phyloP scores from a whole-genome alignment of 78 protist genomes.

The Monocercomonoides exilis region DNA sequence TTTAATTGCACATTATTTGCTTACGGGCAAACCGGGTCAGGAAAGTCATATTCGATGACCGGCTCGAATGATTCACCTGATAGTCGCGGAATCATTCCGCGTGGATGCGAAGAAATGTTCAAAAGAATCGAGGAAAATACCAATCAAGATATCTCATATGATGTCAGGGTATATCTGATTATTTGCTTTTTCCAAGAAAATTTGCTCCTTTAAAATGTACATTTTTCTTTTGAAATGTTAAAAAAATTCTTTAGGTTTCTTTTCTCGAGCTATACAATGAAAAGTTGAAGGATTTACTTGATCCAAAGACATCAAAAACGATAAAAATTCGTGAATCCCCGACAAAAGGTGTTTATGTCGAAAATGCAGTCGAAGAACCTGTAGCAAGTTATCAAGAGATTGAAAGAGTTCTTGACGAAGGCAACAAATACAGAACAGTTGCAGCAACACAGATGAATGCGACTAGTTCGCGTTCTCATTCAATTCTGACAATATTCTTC shows the following conservation, averaged over 20 bases:
- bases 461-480: conserved; percentile 62
- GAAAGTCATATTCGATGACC: conserved; percentile 43
- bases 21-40: conserved; percentile 59
- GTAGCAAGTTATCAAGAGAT: too few relatives aligned
- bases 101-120: conserved; percentile 38
- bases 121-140: neutral
- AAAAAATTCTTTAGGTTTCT: too few relatives aligned
- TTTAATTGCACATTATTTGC: conserved; percentile 54
- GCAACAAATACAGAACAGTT: too few relatives aligned
- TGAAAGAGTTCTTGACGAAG: too few relatives aligned
- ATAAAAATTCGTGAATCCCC: conserved; percentile 8
- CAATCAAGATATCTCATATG: neutral
- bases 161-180: too few relatives aligned
- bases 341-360: conserved; percentile 30
- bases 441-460: conserved; percentile 78
- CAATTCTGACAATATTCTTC: conserved; percentile 58
- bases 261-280: conserved; percentile 66
- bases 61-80: conserved; percentile 39
- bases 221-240: too few relatives aligned
- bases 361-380: neutral
- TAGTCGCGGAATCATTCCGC: conserved; percentile 44
- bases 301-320: neutral
- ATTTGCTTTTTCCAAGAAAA: too few relatives aligned
- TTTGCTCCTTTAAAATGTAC: too few relatives aligned
- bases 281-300: neutral